Evolutionary conservation across 2,329 filamentous ascomycete genomes (phyloP), one percentile per base, ranked within the genome.

Genomic region (Phialocephala subalpina): DNA sequence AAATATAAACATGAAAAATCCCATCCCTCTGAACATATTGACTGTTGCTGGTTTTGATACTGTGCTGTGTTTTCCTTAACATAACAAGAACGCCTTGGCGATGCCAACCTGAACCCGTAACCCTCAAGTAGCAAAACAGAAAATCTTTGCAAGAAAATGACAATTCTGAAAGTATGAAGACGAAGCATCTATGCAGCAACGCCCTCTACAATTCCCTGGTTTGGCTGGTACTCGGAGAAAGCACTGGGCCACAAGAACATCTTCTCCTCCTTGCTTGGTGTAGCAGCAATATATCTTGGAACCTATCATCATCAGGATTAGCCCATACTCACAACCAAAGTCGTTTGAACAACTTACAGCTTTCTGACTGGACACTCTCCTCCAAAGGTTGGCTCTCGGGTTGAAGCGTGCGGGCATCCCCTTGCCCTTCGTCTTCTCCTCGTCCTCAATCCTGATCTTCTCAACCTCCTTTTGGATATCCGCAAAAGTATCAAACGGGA

Each of bases 311-410:
- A 45, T 45, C 38, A 63, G n/a, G n/a, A 40, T 60, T 47, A 38
- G 27, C 8, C 57, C 22, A 22, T 29, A 29, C 9, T 67, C 33
- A n/a, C 27, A 38, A 59, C 11, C 14, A 20, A 55, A 56, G 14
- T 2, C 8, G 2, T 3, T 40, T 2, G 16, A 58, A 16, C 8
- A 53, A 71, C 71, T 66, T 62, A 73, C 84, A 42, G 84, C 82
- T 52, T 80, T 82, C 78, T 84, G 85, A 78, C 86, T 89, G 38
- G 84, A 87, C 52, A 87, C 83, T 33, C 87, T 81, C 61, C 89
- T 80, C 89, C 89, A 91, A 80, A 91, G 81, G 76, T 91, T 90
- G 33, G 88, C 89, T 52, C 88, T 82, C 8, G 89, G 89, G 78
- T 91, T 91, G 80, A 90, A 91, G 70, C 83, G 81, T 9, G 80